Base-by-base conservation (phyloP, 371 early-diverging fungal species). In the Rhizopus microsporus region DNA sequence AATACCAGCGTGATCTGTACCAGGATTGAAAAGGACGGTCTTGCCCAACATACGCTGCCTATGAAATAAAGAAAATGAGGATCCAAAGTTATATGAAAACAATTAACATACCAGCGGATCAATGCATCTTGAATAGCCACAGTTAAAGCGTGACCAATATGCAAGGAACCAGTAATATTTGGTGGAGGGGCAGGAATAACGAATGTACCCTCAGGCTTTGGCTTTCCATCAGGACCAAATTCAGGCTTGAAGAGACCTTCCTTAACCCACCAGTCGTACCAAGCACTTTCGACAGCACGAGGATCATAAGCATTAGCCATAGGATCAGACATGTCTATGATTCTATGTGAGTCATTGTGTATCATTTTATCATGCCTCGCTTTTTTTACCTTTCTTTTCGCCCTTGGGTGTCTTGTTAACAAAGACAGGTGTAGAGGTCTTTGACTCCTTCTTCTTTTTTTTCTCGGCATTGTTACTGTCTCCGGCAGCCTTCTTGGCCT, bases 1-100 rank as follows among this genome's bases (percentile, higher is more conserved):
- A 69, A 99, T 99, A 72, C 99, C 99, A 12, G 99, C 99, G 71
- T 99, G 99, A 75, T 99, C 99, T 49, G 90, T 90, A 54, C 99
- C 99, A n/a, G 98, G 98, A 55, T 96, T 87, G 77, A 90, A 99
- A 51, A 99, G 82, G 4, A 93, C 92, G 7, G 97, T 91, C 72
- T 96, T 88, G 34, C 98, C 98, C 64, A 91, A 87, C 97, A 99
- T 97, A 56, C 99, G 89, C 76, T 98, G 95, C 88, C 88, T 88
- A 56, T 15, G 37, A 45, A 45, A 39, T 30, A 9, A 33, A 53
- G 8, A 30, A 7, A 23, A 23, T 23, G 2, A 23, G 23, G 2
- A 23, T 23, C 23, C 2, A 23, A 23, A 23, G 23, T 23, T 23
- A 23, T 23, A 23, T 29, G 17, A 1, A 4, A 31, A 12, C 16